Evolutionary conservation across 1,284 basidiomycete species (phyloP), one percentile per base, ranked within the genome.

Genomic region (Trichosporon sp.): DNA sequence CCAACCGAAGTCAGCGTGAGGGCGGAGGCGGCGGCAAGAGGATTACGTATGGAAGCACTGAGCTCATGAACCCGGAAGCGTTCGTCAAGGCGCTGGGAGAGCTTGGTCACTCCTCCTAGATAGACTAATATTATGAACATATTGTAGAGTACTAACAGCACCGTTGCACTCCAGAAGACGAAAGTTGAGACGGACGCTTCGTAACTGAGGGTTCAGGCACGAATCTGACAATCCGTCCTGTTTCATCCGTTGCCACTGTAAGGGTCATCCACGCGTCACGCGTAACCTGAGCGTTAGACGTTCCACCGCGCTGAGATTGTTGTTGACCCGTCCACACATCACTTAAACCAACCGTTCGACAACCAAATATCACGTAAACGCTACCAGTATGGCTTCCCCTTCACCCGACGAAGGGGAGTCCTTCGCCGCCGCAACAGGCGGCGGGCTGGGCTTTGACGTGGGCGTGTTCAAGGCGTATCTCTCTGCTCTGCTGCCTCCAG

Each of bases 1-100:
- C 91, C 6, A 85, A 82, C 63, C 90, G 89, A 82, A 89, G 89
- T 10, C 77, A 75, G 73, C 73, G 76, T 71, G 80, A 75, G 68
- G 81, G 80, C 7, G 83, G 80, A n/a, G 80, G 81, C 2, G 83
- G 82, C 2, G 91, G 91, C 16, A 93, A 93, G 85, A 89, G 89
- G 78, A 90, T 99, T 66, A 93, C 93, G 35, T 99, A 99, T 81
- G 97, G 97, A 12, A 92, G 93, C 26, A 99, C 97, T 11, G 97
- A 99, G 82, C 95, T 99, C 66, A 80, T 97, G 68, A 92, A 93
- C 76, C 96, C 97, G 10, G 89, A 88, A 78, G 90, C 90, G 67
- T 99, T 99, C 81, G 87, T 99, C 16, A 78, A 77, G 63, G 78
- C 78, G 4, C 73, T 84, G 16, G 80, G 75, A 0, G 81, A 82